Percentiles rank a stretch among this genome's conserved stretches.
phyloP scores from a whole-genome alignment of 176 grass and related monocot species.

The Themeda triandra region DNA sequence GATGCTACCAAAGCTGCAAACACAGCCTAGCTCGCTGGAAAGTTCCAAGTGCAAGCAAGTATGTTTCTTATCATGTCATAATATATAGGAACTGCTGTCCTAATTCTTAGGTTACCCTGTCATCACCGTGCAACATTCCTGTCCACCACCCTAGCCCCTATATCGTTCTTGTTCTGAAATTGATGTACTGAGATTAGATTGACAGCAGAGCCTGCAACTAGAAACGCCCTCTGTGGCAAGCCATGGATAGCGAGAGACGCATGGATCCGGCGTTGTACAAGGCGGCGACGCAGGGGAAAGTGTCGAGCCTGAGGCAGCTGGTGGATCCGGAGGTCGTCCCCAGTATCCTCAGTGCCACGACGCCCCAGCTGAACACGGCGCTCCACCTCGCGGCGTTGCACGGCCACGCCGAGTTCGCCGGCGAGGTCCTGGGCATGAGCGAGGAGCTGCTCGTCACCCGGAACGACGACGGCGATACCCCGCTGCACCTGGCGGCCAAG shows the following conservation, averaged over 20 bases:
- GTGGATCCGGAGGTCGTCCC: background rate
- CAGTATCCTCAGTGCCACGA: slow-evolving; percentile 29
- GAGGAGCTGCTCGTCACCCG: slow-evolving; percentile 17
- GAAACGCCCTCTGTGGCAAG: too few relatives aligned
- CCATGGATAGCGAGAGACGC: too few relatives aligned
- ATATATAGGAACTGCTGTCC: background rate
- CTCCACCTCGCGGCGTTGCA: slow-evolving; percentile 52
- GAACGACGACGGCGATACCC: slow-evolving; percentile 55
- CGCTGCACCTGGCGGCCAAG: slow-evolving; percentile 57
- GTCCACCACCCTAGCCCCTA: background rate
- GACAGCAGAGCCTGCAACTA: background rate
- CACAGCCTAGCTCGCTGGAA: background rate
- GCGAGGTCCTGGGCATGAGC: slow-evolving; percentile 7
- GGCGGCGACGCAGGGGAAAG: slow-evolving; percentile 40
- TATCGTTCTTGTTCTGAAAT: background rate
- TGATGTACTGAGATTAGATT: background rate
- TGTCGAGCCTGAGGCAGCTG: background rate
- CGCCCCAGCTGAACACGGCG: slow-evolving; percentile 48
- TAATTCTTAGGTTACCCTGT: background rate
- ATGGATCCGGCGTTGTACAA: slow-evolving; percentile 47
- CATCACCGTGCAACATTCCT: background rate
- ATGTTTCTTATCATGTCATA: background rate
- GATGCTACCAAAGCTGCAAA: background rate
- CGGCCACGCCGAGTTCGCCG: slow-evolving; percentile 31
- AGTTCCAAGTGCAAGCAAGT: background rate